These are phyloP conservation scores for Saccharomyces hybrid DNA, from an alignment of 1,139 yeast species.

Conservation along the genomic window DNA sequence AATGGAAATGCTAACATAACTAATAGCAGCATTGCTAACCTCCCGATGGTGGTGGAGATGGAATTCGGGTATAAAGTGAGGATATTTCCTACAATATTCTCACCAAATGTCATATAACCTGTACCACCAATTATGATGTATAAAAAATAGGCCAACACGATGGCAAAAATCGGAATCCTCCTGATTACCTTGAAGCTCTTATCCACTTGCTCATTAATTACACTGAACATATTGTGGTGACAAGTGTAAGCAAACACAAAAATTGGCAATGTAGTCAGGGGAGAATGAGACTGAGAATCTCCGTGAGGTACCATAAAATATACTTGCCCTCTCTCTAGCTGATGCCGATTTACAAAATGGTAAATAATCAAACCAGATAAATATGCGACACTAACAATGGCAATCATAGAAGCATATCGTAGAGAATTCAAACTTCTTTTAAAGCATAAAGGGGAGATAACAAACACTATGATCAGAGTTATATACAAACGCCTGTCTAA, in stretches of 20 bases:
- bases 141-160: constrained; percentile 49
- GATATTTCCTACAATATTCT: constrained; percentile 55
- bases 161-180: constrained; percentile 48
- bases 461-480: constrained; percentile 46
- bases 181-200: constrained; percentile 48
- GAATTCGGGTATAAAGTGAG: constrained; percentile 64
- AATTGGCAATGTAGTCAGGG: constrained; percentile 53
- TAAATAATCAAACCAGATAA: constrained; percentile 52
- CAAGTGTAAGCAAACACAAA: constrained; percentile 76
- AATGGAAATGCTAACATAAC: constrained; percentile 65
- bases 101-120: constrained; percentile 68
- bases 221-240: constrained; percentile 73
- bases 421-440: constrained; percentile 58
- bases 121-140: constrained; percentile 57
- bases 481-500: constrained; percentile 57
- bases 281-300: constrained; percentile 23
- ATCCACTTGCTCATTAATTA: constrained; percentile 57
- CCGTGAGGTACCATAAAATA: constrained; percentile 35
- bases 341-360: constrained; percentile 41
- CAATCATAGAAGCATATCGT: constrained; percentile 62
- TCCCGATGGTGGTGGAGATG: constrained; percentile 54
- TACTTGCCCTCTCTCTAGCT: constrained; percentile 37
- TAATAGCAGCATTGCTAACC: constrained; percentile 61
- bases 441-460: constrained; percentile 57
- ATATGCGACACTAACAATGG: constrained; percentile 60